These are phyloP conservation scores for Hypericum perforatum DNA, from an alignment of 345 rosid genomes.

Conservation along the genomic window DNA sequence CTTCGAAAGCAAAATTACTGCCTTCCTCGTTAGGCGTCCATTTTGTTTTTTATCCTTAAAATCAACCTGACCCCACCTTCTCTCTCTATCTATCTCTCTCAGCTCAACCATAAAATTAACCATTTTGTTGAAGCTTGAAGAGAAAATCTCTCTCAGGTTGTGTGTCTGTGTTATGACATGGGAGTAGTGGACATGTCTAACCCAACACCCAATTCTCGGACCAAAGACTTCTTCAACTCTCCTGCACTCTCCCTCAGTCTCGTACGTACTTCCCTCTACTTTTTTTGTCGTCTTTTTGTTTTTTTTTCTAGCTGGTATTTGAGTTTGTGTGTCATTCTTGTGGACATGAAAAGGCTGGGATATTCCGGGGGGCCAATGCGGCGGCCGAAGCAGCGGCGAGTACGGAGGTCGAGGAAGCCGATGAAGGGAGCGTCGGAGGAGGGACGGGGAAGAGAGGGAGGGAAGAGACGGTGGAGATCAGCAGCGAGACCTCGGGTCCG, in stretches of 20 bases:
- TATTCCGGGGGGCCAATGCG: constrained; percentile 56
- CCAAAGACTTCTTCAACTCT: constrained; percentile 90
- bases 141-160: constrained; percentile 40
- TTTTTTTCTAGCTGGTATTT: background rate
- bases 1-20: no score
- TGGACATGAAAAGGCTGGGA: constrained; percentile 58
- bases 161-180: constrained; percentile 7
- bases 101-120: no score
- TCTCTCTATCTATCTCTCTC: constrained; percentile 6
- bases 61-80: constrained; percentile 39
- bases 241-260: constrained; percentile 96
- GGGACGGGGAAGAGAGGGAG: constrained; percentile 24
- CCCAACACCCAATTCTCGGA: constrained; percentile 46
- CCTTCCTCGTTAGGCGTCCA: background rate
- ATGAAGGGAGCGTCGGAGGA: constrained; percentile 48
- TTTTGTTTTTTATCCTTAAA: constrained; percentile 92
- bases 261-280: constrained; percentile 21
- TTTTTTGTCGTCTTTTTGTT: background rate
- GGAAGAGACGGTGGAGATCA: constrained; percentile 73
- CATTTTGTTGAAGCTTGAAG: no score
- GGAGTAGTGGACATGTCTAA: constrained; percentile 54
- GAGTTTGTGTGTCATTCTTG: background rate
- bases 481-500: constrained; percentile 89
- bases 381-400: constrained; percentile 27
- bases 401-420: constrained; percentile 67